phyloP scores from a whole-genome alignment of 768 basidiomycete species.

The Leccinum incarnatum region DNA sequence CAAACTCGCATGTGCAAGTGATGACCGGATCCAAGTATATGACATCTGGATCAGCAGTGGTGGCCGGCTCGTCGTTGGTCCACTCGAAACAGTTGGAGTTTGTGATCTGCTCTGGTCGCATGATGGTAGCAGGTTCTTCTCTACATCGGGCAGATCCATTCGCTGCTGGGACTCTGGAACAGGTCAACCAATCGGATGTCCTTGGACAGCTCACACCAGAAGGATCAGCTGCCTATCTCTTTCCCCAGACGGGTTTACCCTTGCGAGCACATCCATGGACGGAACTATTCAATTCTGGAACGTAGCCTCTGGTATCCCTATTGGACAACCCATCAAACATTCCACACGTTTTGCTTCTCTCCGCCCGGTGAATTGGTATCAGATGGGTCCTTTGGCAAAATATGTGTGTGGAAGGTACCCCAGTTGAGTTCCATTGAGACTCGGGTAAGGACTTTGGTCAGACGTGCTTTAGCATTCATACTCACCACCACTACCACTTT shows the following conservation, averaged over 20 bases:
- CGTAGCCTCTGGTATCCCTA: too few relatives aligned
- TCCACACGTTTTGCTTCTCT: not conserved
- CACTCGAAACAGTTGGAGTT: not conserved
- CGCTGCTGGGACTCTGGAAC: not conserved
- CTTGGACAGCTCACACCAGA: not conserved
- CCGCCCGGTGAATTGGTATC: not conserved
- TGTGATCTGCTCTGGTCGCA: not conserved
- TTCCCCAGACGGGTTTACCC: not conserved
- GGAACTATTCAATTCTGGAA: too few relatives aligned
- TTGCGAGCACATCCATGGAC: too few relatives aligned
- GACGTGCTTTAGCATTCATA: not conserved
- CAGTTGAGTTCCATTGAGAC: not conserved
- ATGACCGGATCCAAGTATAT: not conserved
- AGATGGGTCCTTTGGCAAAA: not conserved
- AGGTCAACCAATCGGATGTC: not conserved
- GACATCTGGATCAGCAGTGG: not conserved
- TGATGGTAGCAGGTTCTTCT: not conserved
- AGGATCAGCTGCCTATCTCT: not conserved
- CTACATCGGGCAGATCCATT: not conserved
- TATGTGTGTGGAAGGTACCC: not conserved
- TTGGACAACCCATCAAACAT: too few relatives aligned
- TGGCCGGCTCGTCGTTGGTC: not conserved
- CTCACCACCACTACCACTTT: not conserved
- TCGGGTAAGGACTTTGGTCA: not conserved
- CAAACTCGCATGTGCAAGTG: not conserved